These are phyloP conservation scores for Beauveria australis DNA, from an alignment of 2,329 filamentous ascomycete species.

Conservation along the genomic window DNA sequence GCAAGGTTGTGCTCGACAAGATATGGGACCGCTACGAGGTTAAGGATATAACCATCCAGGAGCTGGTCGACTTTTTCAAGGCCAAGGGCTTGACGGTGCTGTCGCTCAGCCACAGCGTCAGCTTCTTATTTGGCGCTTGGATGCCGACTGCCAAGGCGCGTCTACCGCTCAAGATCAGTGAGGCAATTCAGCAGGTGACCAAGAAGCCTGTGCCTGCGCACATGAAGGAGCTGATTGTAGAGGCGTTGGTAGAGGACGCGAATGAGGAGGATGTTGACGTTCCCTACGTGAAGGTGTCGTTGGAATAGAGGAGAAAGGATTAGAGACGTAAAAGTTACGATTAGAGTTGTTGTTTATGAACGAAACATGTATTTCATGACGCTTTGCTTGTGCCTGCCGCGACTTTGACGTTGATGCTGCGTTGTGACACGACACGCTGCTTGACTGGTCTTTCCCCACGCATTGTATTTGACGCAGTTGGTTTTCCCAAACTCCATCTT, in stretches of 20 bases:
- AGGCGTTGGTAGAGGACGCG: conserved; percentile 77
- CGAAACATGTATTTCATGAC: neutral
- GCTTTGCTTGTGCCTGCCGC: neutral
- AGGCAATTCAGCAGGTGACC: conserved; percentile 72
- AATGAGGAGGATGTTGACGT: conserved; percentile 85
- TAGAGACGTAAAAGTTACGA: neutral
- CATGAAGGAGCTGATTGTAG: conserved; percentile 85
- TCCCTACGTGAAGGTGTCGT: conserved; percentile 59
- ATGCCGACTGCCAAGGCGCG: conserved; percentile 59
- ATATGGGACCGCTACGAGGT: conserved; percentile 97
- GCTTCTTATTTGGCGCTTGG: conserved; percentile 88
- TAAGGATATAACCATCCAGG: conserved; percentile 71
- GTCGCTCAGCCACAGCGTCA: conserved; percentile 97
- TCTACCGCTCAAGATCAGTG: conserved; percentile 60
- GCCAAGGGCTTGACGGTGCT: conserved; percentile 71
- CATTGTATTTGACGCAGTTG: conserved; percentile 10
- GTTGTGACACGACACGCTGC: neutral
- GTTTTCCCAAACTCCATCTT: neutral
- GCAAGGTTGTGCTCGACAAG: conserved; percentile 82
- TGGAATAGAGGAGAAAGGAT: neutral
- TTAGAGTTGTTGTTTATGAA: neutral
- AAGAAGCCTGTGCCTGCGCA: conserved; percentile 80
- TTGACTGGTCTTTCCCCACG: neutral
- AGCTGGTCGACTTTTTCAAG: conserved; percentile 78
- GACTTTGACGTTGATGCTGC: neutral